Evolutionary conservation across 768 basidiomycete species (phyloP).

Genomic region (Cyclocybe aegerita): DNA sequence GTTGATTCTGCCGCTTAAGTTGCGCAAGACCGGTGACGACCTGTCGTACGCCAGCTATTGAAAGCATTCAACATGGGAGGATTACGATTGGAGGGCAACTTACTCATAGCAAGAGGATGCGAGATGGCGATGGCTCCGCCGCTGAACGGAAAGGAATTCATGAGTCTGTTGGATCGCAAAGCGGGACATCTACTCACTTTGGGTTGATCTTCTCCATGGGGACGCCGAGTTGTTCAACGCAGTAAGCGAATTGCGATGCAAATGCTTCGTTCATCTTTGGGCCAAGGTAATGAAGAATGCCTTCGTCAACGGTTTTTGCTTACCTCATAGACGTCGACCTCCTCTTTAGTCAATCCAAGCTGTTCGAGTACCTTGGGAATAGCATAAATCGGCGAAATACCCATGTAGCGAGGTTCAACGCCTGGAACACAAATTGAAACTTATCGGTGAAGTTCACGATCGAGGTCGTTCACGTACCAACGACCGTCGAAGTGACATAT

Average conservation of each 20-base stretch:
- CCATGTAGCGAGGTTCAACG: slow-evolving; percentile 79
- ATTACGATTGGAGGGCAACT: slow-evolving; percentile 21
- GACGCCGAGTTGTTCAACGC: slow-evolving; percentile 76
- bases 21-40: slow-evolving; percentile 87
- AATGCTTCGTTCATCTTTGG: slow-evolving; percentile 86
- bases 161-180: background rate
- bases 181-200: slow-evolving; percentile 47
- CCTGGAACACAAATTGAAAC: slow-evolving; percentile 36
- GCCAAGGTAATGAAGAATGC: background rate
- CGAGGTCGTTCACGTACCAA: slow-evolving; percentile 48
- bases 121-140: slow-evolving; percentile 85
- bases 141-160: slow-evolving; percentile 33
- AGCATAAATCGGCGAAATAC: slow-evolving; percentile 70
- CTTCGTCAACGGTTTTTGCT: background rate
- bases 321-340: slow-evolving; percentile 78
- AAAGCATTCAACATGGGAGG: slow-evolving; percentile 9
- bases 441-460: background rate
- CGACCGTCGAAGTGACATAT: slow-evolving; percentile 75
- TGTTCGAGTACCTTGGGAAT: slow-evolving; percentile 67
- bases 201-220: slow-evolving; percentile 84
- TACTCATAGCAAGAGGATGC: slow-evolving; percentile 85
- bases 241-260: slow-evolving; percentile 92
- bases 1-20: slow-evolving; percentile 64
- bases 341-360: slow-evolving; percentile 63
- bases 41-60: slow-evolving; percentile 77